These are phyloP conservation scores for Hymenoscyphus infarciens DNA, from an alignment of 2,329 filamentous ascomycete species.

Conservation along the genomic window DNA sequence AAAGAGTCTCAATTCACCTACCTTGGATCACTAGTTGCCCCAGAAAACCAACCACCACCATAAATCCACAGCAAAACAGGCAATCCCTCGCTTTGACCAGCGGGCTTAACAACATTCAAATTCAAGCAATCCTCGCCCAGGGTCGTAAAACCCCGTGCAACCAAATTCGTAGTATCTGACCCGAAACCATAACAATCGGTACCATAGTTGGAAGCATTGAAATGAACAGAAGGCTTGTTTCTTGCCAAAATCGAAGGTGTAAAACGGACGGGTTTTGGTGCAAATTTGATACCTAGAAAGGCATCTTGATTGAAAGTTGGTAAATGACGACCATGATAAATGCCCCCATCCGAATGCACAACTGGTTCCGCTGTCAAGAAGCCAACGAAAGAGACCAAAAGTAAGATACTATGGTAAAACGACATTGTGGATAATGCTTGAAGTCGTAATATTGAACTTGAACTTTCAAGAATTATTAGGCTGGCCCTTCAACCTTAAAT, in stretches of 20 bases:
- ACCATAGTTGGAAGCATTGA: neutral
- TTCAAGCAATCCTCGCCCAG: neutral
- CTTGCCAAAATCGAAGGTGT: neutral
- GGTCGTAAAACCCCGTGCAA: neutral
- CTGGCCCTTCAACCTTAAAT: neutral
- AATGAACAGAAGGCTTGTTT: neutral
- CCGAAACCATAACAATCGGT: neutral
- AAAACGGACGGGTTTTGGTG: neutral
- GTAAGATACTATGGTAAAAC: neutral
- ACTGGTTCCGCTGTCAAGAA: neutral
- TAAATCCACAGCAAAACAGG: neutral
- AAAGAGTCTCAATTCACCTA: neutral
- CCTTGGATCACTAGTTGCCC: neutral
- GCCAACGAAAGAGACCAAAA: neutral
- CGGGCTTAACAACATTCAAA: constrained; percentile 1
- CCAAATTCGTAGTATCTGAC: neutral
- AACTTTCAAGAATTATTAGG: neutral
- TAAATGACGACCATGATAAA: neutral
- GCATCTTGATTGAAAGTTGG: constrained; percentile 1
- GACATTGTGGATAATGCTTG: neutral
- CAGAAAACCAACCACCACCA: neutral
- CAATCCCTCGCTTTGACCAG: neutral
- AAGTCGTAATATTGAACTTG: neutral
- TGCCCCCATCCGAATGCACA: neutral
- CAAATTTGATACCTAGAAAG: neutral